Conservation (phyloP, 2,329 filamentous ascomycete genomes). For the Purpureocillium takamizusanense region DNA sequence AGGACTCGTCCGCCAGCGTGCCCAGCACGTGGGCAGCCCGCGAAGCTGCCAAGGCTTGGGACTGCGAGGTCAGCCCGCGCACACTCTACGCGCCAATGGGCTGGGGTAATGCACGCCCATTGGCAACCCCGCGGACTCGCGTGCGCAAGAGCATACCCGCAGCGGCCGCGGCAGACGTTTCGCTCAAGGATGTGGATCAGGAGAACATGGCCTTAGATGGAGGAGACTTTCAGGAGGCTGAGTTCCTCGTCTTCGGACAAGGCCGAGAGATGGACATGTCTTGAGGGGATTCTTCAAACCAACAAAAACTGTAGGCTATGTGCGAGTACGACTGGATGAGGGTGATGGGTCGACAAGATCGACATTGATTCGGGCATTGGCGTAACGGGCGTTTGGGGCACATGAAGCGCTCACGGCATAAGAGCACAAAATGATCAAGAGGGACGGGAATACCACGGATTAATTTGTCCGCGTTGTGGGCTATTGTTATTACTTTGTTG, state of each 20-base stretch:
- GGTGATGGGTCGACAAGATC: no score
- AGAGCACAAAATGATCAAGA: no score
- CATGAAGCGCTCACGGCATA: no score
- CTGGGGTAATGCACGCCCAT: slow-evolving; percentile 31
- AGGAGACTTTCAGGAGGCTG: slow-evolving; percentile 59
- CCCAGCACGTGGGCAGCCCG: neutral
- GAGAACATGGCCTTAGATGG: slow-evolving; percentile 36
- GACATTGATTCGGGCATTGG: neutral
- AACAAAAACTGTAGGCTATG: neutral
- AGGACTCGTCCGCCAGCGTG: slow-evolving; percentile 17
- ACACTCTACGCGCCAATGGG: slow-evolving; percentile 24
- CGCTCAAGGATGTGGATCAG: slow-evolving; percentile 23
- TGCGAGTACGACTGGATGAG: neutral
- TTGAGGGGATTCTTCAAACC: neutral
- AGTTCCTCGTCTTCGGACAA: slow-evolving; percentile 45
- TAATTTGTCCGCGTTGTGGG: no score
- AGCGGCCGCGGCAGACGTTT: neutral
- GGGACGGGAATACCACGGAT: no score
- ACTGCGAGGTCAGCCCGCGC: slow-evolving; percentile 30
- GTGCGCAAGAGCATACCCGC: slow-evolving; percentile 11
- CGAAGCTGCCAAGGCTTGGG: slow-evolving; percentile 14
- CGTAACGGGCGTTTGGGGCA: neutral
- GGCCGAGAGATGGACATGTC: slow-evolving; percentile 33
- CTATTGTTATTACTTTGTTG: no score
- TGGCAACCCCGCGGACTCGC: slow-evolving; percentile 37